Conservation (phyloP, 1,284 basidiomycete species). For the Puccinia horiana region DNA sequence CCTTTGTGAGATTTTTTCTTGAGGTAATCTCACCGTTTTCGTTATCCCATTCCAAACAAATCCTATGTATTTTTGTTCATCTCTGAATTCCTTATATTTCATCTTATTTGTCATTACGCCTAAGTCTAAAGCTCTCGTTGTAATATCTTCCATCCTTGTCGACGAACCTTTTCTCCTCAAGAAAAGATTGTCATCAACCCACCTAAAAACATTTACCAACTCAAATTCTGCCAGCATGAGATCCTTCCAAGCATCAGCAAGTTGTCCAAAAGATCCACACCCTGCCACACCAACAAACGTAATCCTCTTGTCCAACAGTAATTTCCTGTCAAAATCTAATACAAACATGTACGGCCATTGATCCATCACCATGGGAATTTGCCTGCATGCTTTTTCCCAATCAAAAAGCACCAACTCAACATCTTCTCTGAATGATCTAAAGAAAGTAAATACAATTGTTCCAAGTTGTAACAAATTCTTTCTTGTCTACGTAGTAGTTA, state of each 20-base stretch:
- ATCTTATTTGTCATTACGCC: background rate
- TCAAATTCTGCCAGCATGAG: constrained; percentile 11
- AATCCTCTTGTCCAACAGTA: no score
- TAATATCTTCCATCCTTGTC: background rate
- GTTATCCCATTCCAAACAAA: background rate
- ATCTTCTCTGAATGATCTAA: no score
- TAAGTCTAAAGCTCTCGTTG: background rate
- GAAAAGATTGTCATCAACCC: constrained; percentile 24
- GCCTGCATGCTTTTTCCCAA: no score
- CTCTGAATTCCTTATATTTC: background rate
- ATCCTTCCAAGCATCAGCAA: background rate
- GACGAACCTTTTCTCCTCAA: background rate
- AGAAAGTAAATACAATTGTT: no score
- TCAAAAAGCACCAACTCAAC: no score
- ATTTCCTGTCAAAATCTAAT: no score
- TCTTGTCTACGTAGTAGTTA: no score
- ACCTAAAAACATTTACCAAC: background rate
- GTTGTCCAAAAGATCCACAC: background rate
- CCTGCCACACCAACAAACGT: no score
- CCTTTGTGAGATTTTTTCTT: background rate
- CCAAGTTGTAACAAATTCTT: no score
- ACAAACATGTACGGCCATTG: no score
- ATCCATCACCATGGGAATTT: no score
- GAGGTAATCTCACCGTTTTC: background rate
- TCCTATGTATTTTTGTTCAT: constrained; percentile 8